Base-by-base conservation (phyloP, 1,284 basidiomycete species). In the Rhodotorula glutinis region DNA sequence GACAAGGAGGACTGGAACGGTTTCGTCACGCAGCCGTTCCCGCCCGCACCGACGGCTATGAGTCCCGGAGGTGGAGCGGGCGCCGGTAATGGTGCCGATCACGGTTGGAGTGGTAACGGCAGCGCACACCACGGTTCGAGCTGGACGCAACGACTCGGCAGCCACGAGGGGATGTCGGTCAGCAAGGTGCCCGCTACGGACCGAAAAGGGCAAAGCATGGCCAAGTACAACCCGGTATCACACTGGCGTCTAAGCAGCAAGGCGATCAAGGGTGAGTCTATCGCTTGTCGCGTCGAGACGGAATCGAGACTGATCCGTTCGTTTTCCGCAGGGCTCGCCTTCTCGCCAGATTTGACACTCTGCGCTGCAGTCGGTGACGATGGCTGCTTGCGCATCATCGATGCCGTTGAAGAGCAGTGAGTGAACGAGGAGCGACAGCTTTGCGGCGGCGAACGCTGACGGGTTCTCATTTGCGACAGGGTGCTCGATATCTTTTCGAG, bases 401-500 rank as follows among this genome's bases (percentile, higher is more conserved):
- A 96, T 76, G 86, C 89, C 0, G 80, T 89, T 57, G 87, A 87
- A 55, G 90, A 93, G 78, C 87, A 88, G 90, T 91, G 73, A 75
- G 87, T 82, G 19, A 9, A 5, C 21, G 8, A 9, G 43, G 43
- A 16, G 33, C 10, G 14, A n/a, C 51, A 55, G 47, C 52, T 49
- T 53, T 25, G n/a, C 38, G 23, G 11, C 7, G 33, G 11, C 33
- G 33, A 11, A 5, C 33, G 33, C 33, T 38, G 33, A 38, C 33
- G 16, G 33, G 25, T 30, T 52, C 30, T 44, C 53, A 33, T 7
- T 40, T 38, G 29, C 63, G 53, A 16, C 44, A 91, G 89, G 73
- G 83, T 95, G 33, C 85, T 91, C 40, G 92, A 96, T 76, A 91
- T 89, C 69, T 96, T 91, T 76, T 86, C 90, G 4, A 90, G 91